A percentile compares a stretch with the other conserved stretches of the same genome.
phyloP scores from a whole-genome alignment of 2,329 filamentous ascomycete species.

The Aciculosporium take region DNA sequence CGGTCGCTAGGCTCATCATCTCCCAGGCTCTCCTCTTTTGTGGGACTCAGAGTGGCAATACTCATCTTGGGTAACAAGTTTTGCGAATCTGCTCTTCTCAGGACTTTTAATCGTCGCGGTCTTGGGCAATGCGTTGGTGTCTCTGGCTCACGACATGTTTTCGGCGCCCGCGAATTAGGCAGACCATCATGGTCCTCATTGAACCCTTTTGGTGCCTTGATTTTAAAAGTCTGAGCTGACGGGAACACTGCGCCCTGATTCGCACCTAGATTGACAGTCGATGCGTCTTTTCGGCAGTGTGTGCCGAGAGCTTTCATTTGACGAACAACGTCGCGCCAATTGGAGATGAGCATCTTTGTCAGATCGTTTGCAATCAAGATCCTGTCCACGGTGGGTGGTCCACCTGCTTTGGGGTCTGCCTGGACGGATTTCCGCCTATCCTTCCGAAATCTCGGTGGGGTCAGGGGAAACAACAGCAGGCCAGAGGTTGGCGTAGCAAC shows the following conservation, averaged over 20 bases:
- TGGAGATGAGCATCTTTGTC: slow-evolving; percentile 49
- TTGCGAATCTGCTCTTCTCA: slow-evolving; percentile 11
- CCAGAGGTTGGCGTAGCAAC: slow-evolving; percentile 27
- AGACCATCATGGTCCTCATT: background rate
- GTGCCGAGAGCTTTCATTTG: slow-evolving; percentile 38
- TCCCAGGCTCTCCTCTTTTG: slow-evolving; percentile 16
- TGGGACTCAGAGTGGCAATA: slow-evolving; percentile 16
- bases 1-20: slow-evolving; percentile 7
- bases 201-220: background rate
- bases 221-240: background rate
- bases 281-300: slow-evolving; percentile 12
- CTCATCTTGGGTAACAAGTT: slow-evolving; percentile 12
- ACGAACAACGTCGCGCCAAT: slow-evolving; percentile 50
- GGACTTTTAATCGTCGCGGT: slow-evolving; percentile 11
- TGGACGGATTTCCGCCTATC: slow-evolving; percentile 12
- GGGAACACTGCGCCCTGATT: slow-evolving; percentile 1
- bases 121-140: slow-evolving; percentile 17
- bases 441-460: slow-evolving; percentile 25
- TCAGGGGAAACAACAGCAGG: slow-evolving; percentile 26
- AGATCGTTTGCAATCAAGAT: slow-evolving; percentile 43
- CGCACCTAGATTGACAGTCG: slow-evolving; percentile 6
- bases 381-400: slow-evolving; percentile 33
- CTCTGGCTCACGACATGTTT: slow-evolving; percentile 22
- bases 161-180: slow-evolving; percentile 8
- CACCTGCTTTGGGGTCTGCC: slow-evolving; percentile 4